phyloP scores from a whole-genome alignment of 371 early-diverging fungal species.

The Batrachochytrium dendrobatidis region DNA sequence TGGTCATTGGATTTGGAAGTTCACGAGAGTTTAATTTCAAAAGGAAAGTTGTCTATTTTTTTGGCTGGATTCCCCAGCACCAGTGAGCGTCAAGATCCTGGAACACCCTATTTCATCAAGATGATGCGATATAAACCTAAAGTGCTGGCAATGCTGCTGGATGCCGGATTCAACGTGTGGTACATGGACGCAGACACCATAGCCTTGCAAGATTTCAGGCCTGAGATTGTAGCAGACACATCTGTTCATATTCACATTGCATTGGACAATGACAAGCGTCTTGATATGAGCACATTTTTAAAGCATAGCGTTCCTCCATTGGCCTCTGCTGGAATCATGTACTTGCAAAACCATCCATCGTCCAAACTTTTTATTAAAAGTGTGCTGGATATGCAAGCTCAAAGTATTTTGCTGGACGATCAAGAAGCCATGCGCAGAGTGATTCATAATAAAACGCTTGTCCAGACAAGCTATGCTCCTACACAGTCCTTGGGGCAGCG shows the following conservation, averaged over 20 bases:
- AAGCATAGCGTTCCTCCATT: neutral
- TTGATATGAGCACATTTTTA: neutral
- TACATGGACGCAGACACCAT: conserved; percentile 16
- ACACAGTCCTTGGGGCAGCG: neutral
- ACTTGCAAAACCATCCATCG: neutral
- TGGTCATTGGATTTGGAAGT: conserved; percentile 12
- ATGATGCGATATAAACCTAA: conserved; percentile 15
- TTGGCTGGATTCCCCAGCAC: conserved; percentile 8
- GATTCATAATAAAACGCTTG: neutral
- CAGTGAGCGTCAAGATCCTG: neutral
- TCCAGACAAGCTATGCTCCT: neutral
- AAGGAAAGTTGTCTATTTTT: conserved; percentile 6
- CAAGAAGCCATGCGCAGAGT: conserved; percentile 13
- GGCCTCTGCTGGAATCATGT: conserved; percentile 13
- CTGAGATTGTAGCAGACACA: neutral
- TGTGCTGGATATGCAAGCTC: conserved; percentile 5
- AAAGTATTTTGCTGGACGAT: conserved; percentile 8
- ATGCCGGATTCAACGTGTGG: conserved; percentile 12
- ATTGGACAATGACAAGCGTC: conserved; percentile 3
- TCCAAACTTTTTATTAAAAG: conserved; percentile 1
- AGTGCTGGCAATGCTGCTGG: conserved; percentile 8
- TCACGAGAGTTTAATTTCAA: conserved; percentile 6
- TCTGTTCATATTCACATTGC: conserved; percentile 7
- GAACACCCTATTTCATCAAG: neutral
- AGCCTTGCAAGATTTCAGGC: conserved; percentile 12